phyloP scores from a whole-genome alignment of 1,284 basidiomycete genomes.

The Exobasidium cylindrosporum region DNA sequence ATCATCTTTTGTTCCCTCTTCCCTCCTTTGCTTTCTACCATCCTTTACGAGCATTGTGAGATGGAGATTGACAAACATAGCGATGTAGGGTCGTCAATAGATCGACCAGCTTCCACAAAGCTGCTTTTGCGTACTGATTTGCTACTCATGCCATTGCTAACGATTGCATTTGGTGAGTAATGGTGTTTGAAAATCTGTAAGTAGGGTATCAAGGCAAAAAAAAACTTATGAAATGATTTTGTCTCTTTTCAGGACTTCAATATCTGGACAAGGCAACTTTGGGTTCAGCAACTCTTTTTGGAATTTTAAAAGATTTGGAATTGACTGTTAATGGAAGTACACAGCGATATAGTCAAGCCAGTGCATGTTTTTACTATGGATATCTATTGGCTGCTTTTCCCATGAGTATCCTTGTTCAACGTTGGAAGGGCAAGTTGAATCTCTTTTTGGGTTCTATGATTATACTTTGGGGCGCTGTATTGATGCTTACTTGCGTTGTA shows the following conservation, averaged over 20 bases:
- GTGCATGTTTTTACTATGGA: conserved; percentile 59
- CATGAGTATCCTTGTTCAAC: conserved; percentile 58
- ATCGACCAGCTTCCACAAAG: background rate
- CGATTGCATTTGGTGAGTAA: conserved; percentile 55
- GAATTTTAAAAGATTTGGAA: conserved; percentile 58
- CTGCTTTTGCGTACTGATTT: conserved; percentile 25
- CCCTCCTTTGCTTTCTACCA: too few relatives aligned
- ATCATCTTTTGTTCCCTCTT: too few relatives aligned
- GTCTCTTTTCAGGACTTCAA: too few relatives aligned
- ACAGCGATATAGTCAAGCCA: conserved; percentile 34
- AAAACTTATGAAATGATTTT: too few relatives aligned
- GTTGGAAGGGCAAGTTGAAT: conserved; percentile 55
- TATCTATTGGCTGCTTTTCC: conserved; percentile 59
- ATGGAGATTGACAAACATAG: background rate
- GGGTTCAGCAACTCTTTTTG: conserved; percentile 59
- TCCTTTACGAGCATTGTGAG: too few relatives aligned
- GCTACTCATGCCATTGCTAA: conserved; percentile 57
- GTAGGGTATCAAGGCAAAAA: background rate
- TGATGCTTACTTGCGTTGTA: conserved; percentile 59
- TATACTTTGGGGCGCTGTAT: conserved; percentile 59
- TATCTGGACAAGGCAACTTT: conserved; percentile 54
- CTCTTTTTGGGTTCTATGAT: conserved; percentile 38
- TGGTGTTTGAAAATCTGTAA: background rate
- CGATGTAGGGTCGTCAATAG: background rate
- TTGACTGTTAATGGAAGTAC: conserved; percentile 28